Evolutionary conservation across 2,329 filamentous ascomycete species (phyloP), one percentile per base, ranked within the genome.

Genomic region (Xylaria polymorpha): DNA sequence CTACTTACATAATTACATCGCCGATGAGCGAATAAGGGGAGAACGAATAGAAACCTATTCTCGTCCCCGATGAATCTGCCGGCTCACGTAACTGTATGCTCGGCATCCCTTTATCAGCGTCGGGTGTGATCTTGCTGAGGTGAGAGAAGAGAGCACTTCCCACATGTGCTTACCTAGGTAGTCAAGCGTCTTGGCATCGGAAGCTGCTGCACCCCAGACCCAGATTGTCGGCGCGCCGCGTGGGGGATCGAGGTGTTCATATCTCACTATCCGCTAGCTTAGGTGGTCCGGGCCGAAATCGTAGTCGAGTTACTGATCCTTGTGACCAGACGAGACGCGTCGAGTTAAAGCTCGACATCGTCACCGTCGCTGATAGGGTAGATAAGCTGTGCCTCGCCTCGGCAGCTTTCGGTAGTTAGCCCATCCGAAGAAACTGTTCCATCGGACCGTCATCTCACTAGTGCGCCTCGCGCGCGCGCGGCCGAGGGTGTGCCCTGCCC

Each of bases 181-280:
- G 32, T 44, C 37, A 64, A 57, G 66, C 56, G 61, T 15, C 66
- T 68, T 68, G 66, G 66, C 66, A 65, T 29, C 56, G 20, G 32
- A 22, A 43, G 25, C 22, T 50, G 7, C n/a, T 50, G 7, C n/a
- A 58, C 62, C 51, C 51, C 55, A 10, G 37, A 39, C 58, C 51
- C 57, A 66, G 18, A 53, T 46, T 9, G 57, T 46, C 43, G 51
- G 58, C 35, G 50, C 61, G 15, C 25, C 15, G 20, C 37, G 41
- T 61, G 51, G 66, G 61, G 56, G 66, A 50, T 53, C 61, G 44
- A 55, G 55, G 48, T 61, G 29, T 29, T 32, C 44, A 15, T 22
- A 65, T n/a, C 32, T 39, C 25, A n/a, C 20, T 29, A 8, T 29
- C 43, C 20, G 29, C 22, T 51, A 56, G 50, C 61, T 5, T 60